phyloP scores from a whole-genome alignment of 495 filamentous ascomycete genomes.

The Penicilliopsis zonata region DNA sequence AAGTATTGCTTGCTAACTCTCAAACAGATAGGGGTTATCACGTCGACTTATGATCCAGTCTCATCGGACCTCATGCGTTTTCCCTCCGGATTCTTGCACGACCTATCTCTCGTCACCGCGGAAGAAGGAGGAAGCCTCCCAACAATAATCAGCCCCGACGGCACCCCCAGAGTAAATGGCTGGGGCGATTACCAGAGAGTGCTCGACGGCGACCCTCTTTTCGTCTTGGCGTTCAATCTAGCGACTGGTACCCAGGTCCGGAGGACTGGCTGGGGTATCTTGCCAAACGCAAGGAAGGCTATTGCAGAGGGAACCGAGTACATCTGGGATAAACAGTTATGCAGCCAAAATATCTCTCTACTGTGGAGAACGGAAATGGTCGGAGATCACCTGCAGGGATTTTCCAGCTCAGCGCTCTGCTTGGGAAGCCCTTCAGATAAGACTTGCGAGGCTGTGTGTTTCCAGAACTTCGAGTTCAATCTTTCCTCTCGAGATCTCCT shows the following conservation, averaged over 20 bases:
- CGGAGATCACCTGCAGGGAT: constrained; percentile 2
- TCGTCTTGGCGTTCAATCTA: not conserved
- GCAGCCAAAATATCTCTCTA: constrained; percentile 2
- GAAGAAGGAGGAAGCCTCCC: not conserved
- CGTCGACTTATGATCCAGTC: not conserved
- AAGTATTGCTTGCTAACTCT: no score
- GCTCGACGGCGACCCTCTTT: constrained; percentile 1
- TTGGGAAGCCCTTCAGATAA: constrained; percentile 1
- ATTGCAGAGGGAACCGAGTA: not conserved
- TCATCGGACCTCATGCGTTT: not conserved
- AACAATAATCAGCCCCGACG: constrained; percentile 1
- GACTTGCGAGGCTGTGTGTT: constrained; percentile 4
- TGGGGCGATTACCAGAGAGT: not conserved
- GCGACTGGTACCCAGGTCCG: not conserved
- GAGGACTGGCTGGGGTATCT: not conserved
- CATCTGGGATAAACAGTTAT: constrained; percentile 1
- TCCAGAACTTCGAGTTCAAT: constrained; percentile 4
- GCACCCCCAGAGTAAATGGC: not conserved
- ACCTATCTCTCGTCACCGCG: constrained; percentile 10
- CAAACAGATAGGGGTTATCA: not conserved
- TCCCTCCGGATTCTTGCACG: constrained; percentile 9
- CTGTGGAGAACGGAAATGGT: constrained; percentile 3
- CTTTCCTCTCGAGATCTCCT: constrained; percentile 4
- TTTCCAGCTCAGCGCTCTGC: constrained; percentile 3
- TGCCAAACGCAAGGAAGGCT: not conserved